Base-by-base conservation (phyloP, 2,329 filamentous ascomycete species). In the Fragosphaeria purpurea region DNA sequence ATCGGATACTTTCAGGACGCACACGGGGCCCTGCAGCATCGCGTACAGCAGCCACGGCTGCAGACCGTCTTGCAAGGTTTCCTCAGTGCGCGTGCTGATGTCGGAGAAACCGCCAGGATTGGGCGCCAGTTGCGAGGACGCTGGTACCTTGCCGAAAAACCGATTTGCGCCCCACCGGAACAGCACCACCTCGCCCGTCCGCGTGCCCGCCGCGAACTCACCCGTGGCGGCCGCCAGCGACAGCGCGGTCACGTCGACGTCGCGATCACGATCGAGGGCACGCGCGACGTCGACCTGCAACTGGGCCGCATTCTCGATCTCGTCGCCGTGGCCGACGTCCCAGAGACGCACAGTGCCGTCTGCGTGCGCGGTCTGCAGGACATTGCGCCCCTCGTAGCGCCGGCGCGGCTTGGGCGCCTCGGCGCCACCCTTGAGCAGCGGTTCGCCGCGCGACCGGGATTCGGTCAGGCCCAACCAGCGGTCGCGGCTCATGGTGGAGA, bases 391-490 rank as follows among this genome's bases (percentile, higher is more conserved):
- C 61, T 95, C 89, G 58, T 87, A 90, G 55, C 87, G 75, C 59
- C 88, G 86, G 41, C 87, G 71, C 6, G 83, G 80, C 55, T 82
- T 80, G 5, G 75, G 73, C 2, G 79, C 83, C 62, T 86, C 83
- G 2, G 82, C 84, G 7, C 93, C 93, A 50, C 93, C 93, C 56
- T 80, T 79, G 3, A 95, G 66, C 39, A 98, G 75, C 8, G 76
- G 76, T 41, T 90, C 89, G 1, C 90, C 90, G 59, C 86, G 82
- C 42, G 82, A 77, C 40, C 91, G 79, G 56, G 80, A 85, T 65
- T 97, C 93, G n/a, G 81, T 79, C 81, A 97, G 85, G 4, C 88
- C 87, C 11, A 97, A 76, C 93, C 93, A 98, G 56, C 83, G 78
- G 7, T 81, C 81, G 33, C 93, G 80, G 45, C 88, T 83, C 9